Evolutionary conservation across 2,329 filamentous ascomycete genomes (phyloP), one percentile per base, ranked within the genome.

Genomic region (Penicillium sp.): DNA sequence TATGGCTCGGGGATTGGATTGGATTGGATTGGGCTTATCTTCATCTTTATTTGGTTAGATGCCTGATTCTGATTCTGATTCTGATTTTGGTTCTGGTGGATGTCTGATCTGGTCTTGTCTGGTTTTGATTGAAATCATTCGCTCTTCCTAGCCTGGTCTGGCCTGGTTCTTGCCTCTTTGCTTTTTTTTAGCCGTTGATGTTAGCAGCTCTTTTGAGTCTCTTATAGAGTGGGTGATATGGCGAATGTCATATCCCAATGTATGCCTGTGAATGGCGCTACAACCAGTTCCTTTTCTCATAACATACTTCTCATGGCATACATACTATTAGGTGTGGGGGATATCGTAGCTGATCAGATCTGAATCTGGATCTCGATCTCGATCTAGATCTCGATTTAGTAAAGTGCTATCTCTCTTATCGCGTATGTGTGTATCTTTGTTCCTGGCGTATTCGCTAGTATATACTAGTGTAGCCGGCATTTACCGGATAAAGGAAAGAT

Each of bases 51-150:
- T 17, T n/a, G 15, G 17, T n/a, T 49, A 10, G 45, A 49, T 49
- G 10, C 30, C 49, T 35, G n/a, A 35, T 35, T 33, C 45, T 49
- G 44, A 12, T n/a, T 40, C 38, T 40, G 38, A 7, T 38, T 40
- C 5, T 40, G 38, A 12, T 24, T 15, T 2, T 17, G 28, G 28
- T 30, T 30, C 26, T 26, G 26, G 5, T 44, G 40, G 40, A 22
- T 49, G 42, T 45, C 38, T n/a, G 38, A 12, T 45, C 24, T n/a
- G n/a, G n/a, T n/a, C n/a, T n/a, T n/a, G n/a, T 22, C 4, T 26
- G 22, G 13, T 17, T 49, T 49, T 15, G 24, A 58, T 60, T 51
- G 4, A 30, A 49, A 44, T 61, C 67, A 63, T 69, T 69, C 63
- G 60, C 62, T 68, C 63, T 61, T 47, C 51, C 40, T 28, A 3